Evolutionary conservation across 1,284 basidiomycete genomes (phyloP).

Genomic region (Ustilago esculenta): DNA sequence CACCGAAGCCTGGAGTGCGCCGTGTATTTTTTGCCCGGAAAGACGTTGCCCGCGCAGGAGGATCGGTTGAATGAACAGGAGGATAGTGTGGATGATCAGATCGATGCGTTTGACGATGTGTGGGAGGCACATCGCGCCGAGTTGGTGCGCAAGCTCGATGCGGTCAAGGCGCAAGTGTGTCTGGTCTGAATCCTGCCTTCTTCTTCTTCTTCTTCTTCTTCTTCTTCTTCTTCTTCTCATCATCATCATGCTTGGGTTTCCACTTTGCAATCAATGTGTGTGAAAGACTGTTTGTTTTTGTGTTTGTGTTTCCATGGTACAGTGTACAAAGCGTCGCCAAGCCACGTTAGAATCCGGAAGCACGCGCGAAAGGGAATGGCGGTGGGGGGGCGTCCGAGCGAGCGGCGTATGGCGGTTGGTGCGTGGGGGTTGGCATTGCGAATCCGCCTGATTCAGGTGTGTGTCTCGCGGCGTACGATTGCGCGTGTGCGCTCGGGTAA

Average conservation of each 20-base stretch:
- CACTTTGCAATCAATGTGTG: too few species aligned
- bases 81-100: constrained; percentile 39
- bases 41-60: constrained; percentile 35
- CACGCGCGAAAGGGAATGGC: constrained; percentile 24
- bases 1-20: too few species aligned
- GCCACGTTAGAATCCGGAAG: constrained; percentile 14
- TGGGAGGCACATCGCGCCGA: background rate
- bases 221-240: too few species aligned
- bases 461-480: too few species aligned
- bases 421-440: constrained; percentile 47
- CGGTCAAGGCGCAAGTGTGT: constrained; percentile 5
- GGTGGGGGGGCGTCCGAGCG: constrained; percentile 3
- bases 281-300: too few species aligned
- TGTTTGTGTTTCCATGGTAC: too few species aligned
- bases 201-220: too few species aligned
- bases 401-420: too few species aligned
- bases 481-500: constrained; percentile 24
- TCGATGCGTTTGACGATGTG: constrained; percentile 23
- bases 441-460: constrained; percentile 46
- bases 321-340: too few species aligned
- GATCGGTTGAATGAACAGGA: constrained; percentile 37
- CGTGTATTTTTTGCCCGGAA: constrained; percentile 31
- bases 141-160: constrained; percentile 8
- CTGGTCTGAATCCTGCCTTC: too few species aligned
- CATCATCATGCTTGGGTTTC: too few species aligned